phyloP scores from a whole-genome alignment of 1,284 basidiomycete genomes.

The Trametes hirsuta region DNA sequence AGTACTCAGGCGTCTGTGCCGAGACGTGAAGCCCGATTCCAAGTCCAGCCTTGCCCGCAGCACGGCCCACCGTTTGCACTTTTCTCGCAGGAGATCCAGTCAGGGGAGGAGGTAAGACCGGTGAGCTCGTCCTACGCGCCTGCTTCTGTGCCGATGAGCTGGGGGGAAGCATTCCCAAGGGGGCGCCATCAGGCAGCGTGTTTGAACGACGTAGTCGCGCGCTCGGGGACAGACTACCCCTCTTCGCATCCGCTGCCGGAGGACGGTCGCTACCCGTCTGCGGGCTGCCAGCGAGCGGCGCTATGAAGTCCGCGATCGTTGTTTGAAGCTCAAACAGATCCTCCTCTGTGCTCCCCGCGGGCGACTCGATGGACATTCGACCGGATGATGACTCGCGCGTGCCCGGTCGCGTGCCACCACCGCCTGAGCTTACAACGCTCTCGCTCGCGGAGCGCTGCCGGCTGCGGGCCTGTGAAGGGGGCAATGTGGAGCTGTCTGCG shows the following conservation, averaged over 20 bases:
- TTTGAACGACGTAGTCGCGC: constrained; percentile 26
- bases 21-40: constrained; percentile 25
- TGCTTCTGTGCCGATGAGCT: constrained; percentile 20
- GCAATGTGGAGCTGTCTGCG: constrained; percentile 18
- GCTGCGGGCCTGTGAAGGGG: constrained; percentile 2
- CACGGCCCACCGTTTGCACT: background rate
- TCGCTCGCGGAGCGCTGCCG: constrained; percentile 12
- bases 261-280: background rate
- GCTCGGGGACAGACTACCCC: background rate
- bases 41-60: background rate
- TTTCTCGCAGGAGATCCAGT: background rate
- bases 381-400: background rate
- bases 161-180: background rate
- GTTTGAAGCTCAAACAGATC: constrained; percentile 35
- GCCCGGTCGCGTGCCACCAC: constrained; percentile 2
- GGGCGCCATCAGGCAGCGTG: constrained; percentile 28
- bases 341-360: constrained; percentile 35
- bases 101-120: constrained; percentile 23
- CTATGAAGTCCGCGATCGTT: constrained; percentile 34
- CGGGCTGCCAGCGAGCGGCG: constrained; percentile 19
- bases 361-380: constrained; percentile 25
- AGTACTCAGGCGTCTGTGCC: constrained; percentile 16
- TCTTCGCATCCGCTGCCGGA: background rate
- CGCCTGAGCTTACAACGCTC: constrained; percentile 10
- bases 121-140: constrained; percentile 33